phyloP scores from a whole-genome alignment of 2,329 filamentous ascomycete genomes.

The Berkeleyomyces rouxiae region DNA sequence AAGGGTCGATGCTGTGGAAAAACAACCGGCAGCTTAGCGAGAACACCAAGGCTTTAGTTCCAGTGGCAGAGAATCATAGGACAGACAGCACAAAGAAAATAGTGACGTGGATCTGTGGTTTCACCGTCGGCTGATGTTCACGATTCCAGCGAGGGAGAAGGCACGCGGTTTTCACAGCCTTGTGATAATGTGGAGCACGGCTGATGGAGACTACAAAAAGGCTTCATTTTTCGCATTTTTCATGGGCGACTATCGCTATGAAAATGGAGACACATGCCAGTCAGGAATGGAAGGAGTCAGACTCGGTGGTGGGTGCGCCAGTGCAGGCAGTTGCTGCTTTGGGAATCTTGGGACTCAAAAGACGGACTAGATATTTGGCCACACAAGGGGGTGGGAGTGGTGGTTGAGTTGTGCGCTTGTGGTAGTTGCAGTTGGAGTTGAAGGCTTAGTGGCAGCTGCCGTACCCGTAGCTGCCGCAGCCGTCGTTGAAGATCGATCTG shows the following conservation, averaged over 20 bases:
- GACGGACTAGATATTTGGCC: background rate
- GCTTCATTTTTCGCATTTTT: background rate
- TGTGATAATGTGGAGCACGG: background rate
- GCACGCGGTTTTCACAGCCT: background rate
- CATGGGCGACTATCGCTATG: background rate
- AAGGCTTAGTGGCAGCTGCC: too few species aligned
- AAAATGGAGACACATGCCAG: constrained; percentile 11
- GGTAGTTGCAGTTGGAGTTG: too few species aligned
- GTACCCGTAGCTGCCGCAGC: too few species aligned
- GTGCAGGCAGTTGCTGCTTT: background rate
- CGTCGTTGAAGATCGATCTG: too few species aligned
- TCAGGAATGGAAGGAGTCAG: background rate
- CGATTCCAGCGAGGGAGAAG: background rate
- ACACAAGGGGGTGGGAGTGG: background rate
- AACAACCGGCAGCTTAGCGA: background rate
- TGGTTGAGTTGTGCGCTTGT: background rate
- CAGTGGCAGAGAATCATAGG: background rate
- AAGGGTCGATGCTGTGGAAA: background rate
- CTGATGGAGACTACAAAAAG: background rate
- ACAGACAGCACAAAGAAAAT: background rate
- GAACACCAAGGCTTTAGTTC: background rate
- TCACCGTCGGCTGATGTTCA: background rate
- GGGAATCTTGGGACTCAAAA: background rate
- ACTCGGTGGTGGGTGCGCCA: background rate
- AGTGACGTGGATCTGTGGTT: background rate